Evolutionary conservation across 331 rosid genomes (phyloP).

Genomic region (Phaseolus coccineus): DNA sequence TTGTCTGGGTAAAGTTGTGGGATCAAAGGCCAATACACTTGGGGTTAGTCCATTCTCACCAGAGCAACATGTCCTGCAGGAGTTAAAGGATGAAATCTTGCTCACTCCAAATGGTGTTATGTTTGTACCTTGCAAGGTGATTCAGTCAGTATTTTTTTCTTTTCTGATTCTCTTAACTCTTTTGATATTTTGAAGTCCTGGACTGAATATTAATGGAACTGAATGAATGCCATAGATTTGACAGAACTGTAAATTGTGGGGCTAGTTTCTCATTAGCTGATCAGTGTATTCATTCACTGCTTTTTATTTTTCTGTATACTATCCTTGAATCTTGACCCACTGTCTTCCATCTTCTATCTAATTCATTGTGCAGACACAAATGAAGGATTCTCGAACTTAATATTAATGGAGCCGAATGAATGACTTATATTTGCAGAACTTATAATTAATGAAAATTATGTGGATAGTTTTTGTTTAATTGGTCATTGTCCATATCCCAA

Average conservation of each 20-base stretch:
- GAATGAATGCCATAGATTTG: slow-evolving; percentile 25
- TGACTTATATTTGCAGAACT: slow-evolving; percentile 17
- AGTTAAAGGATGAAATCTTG: slow-evolving; percentile 75
- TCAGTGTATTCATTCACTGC: slow-evolving; percentile 39
- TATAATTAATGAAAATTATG: neutral
- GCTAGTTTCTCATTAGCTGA: slow-evolving; percentile 17
- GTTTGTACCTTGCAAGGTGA: slow-evolving; percentile 88
- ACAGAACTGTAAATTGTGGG: slow-evolving; percentile 11
- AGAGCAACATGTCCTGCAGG: slow-evolving; percentile 61
- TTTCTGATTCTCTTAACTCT: neutral
- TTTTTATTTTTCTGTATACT: slow-evolving; percentile 2
- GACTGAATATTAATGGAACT: slow-evolving; percentile 32
- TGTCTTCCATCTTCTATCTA: slow-evolving; percentile 20
- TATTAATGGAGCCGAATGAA: slow-evolving; percentile 26
- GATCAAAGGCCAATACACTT: slow-evolving; percentile 74
- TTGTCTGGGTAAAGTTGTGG: slow-evolving; percentile 81
- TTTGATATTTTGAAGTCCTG: slow-evolving; percentile 21
- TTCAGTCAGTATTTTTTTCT: slow-evolving; percentile 28
- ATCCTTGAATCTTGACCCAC: slow-evolving; percentile 5
- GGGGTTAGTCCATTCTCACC: slow-evolving; percentile 88
- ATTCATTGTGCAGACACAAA: neutral
- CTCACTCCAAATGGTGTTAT: slow-evolving; percentile 92
- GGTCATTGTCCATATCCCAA: neutral
- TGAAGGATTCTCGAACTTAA: slow-evolving; percentile 6
- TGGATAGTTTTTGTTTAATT: slow-evolving; percentile 20